Evolutionary conservation across 176 grass and related monocot genomes (phyloP).

Genomic region (Tillandsia leiboldiana): DNA sequence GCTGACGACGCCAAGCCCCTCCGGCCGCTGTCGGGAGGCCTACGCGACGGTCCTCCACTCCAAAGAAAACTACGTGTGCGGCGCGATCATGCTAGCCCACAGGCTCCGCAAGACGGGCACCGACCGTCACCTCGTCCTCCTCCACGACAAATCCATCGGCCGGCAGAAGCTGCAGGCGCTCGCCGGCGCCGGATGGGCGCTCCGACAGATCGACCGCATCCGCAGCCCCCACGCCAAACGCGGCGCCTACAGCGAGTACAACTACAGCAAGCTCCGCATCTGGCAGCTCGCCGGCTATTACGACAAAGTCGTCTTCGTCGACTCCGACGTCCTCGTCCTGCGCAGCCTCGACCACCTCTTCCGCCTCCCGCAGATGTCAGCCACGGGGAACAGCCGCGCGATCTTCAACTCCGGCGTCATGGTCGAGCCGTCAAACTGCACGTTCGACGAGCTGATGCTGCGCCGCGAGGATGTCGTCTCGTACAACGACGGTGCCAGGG

Average conservation of each 20-base stretch:
- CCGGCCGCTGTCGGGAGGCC: slow-evolving; percentile 38
- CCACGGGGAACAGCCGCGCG: slow-evolving; percentile 60
- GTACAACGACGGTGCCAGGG: slow-evolving; percentile 97
- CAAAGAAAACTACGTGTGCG: slow-evolving; percentile 75
- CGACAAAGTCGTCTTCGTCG: slow-evolving; percentile 77
- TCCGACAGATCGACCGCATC: slow-evolving; percentile 53
- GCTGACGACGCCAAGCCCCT: neutral
- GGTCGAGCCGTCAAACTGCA: slow-evolving; percentile 89
- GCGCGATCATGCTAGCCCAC: slow-evolving; percentile 78
- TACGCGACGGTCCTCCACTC: slow-evolving; percentile 97
- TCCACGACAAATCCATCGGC: slow-evolving; percentile 61
- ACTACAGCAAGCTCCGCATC: slow-evolving; percentile 99
- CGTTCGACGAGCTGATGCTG: slow-evolving; percentile 47
- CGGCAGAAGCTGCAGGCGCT: slow-evolving; percentile 46
- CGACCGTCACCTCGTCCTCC: slow-evolving; percentile 58
- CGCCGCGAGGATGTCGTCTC: slow-evolving; percentile 47
- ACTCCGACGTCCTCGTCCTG: slow-evolving; percentile 84
- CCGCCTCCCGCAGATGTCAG: slow-evolving; percentile 69
- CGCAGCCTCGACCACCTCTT: slow-evolving; percentile 73
- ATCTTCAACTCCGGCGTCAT: slow-evolving; percentile 92
- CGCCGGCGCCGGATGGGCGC: slow-evolving; percentile 47
- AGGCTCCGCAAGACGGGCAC: slow-evolving; percentile 63
- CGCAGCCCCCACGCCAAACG: slow-evolving; percentile 67
- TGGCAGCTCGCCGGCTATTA: slow-evolving; percentile 80
- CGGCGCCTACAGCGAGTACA: slow-evolving; percentile 87